Conservation (phyloP, 257 asterid species). For the Solanum pinnatisectum region DNA sequence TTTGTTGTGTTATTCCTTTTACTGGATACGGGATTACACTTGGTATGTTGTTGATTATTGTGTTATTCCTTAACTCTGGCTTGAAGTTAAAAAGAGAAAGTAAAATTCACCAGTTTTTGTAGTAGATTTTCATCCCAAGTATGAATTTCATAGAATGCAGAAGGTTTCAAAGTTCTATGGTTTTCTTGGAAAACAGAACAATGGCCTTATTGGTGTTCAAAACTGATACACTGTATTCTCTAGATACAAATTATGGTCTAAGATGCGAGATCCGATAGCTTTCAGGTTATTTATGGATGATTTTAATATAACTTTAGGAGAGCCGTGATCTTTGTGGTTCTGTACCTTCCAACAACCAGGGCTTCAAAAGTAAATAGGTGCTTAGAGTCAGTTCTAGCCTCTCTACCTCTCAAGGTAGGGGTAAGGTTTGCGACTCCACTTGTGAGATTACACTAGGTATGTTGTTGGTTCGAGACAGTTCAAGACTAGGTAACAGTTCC, state of each 20-base stretch:
- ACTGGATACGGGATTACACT: background rate
- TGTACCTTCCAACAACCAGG: background rate
- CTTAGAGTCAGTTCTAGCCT: background rate
- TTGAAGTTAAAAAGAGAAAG: background rate
- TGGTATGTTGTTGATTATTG: background rate
- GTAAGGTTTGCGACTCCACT: background rate
- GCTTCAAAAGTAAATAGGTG: background rate
- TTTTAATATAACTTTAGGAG: background rate
- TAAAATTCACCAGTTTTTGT: background rate
- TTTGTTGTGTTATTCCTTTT: background rate
- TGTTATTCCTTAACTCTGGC: background rate
- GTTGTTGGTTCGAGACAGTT: background rate
- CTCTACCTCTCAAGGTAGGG: background rate
- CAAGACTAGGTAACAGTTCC: background rate
- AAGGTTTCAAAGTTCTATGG: background rate
- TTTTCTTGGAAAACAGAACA: background rate
- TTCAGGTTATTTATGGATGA: background rate
- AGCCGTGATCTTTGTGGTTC: background rate
- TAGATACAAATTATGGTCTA: background rate
- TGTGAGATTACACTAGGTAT: background rate
- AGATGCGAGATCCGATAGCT: background rate
- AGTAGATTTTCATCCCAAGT: background rate
- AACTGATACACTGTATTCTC: background rate
- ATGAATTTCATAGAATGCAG: background rate
- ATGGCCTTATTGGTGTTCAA: background rate